Conservation (phyloP, 2,329 filamentous ascomycete species). For the Ophiostoma sp. region DNA sequence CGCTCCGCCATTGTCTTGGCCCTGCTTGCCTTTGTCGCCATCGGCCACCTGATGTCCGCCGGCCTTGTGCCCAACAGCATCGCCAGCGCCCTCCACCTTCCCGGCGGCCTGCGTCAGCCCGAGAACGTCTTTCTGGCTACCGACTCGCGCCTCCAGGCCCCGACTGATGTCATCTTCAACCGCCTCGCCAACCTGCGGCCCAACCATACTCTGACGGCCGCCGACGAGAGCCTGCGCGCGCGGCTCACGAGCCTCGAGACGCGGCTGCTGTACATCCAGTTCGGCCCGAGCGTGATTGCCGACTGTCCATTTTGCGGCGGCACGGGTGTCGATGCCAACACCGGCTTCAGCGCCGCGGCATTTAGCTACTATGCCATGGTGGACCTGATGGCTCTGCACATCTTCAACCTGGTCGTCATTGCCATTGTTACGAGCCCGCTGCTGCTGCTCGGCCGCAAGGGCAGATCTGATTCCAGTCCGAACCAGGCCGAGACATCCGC, state of each 20-base stretch:
- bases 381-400: conserved; percentile 66
- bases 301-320: conserved; percentile 73
- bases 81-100: conserved; percentile 41
- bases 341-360: conserved; percentile 54
- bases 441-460: conserved; percentile 55
- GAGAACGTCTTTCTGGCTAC: conserved; percentile 79
- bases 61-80: conserved; percentile 17
- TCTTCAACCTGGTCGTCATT: conserved; percentile 67
- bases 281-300: conserved; percentile 67
- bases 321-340: conserved; percentile 28
- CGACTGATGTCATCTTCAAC: conserved; percentile 77
- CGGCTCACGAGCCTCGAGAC: conserved; percentile 68
- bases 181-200: conserved; percentile 60
- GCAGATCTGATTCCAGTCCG: neutral
- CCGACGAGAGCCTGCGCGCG: conserved; percentile 60
- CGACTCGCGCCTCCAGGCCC: conserved; percentile 74
- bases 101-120: conserved; percentile 60
- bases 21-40: conserved; percentile 35
- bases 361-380: conserved; percentile 65
- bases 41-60: conserved; percentile 21
- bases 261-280: conserved; percentile 75
- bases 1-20: conserved; percentile 58
- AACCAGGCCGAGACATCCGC: neutral
- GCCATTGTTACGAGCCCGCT: conserved; percentile 65
- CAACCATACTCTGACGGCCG: conserved; percentile 41